Conservation (phyloP, 805 yeast species). For the Yarrowia hollandica region DNA sequence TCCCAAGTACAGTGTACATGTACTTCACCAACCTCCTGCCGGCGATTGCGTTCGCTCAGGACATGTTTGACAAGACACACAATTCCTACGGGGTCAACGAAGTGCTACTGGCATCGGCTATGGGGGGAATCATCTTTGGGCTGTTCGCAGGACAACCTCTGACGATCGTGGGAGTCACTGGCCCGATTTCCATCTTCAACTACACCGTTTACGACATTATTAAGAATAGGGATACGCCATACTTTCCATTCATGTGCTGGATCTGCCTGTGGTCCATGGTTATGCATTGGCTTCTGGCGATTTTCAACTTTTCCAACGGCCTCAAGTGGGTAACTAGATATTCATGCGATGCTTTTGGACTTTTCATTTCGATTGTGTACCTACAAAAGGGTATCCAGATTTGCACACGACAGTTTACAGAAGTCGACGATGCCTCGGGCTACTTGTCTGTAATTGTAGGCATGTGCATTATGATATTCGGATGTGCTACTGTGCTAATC, state of each 20-base stretch:
- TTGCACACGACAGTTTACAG: constrained; percentile 63
- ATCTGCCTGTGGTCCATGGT: constrained; percentile 87
- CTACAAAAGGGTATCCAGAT: constrained; percentile 89
- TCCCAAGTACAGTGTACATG: constrained; percentile 79
- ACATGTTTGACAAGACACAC: constrained; percentile 89
- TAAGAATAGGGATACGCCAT: constrained; percentile 51
- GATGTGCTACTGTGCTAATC: constrained; percentile 47
- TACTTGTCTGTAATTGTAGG: constrained; percentile 76
- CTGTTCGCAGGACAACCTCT: constrained; percentile 85
- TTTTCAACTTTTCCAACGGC: constrained; percentile 64
- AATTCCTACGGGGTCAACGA: constrained; percentile 91
- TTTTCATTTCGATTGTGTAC: constrained; percentile 84
- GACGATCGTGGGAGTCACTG: constrained; percentile 95
- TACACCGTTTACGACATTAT: constrained; percentile 82
- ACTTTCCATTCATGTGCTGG: constrained; percentile 96
- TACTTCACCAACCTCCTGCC: constrained; percentile 89
- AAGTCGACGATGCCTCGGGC: constrained; percentile 48
- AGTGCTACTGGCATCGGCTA: constrained; percentile 74
- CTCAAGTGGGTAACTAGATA: constrained; percentile 72
- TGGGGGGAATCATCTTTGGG: constrained; percentile 90
- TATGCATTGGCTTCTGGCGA: constrained; percentile 71
- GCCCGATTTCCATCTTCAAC: constrained; percentile 89
- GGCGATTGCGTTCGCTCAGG: constrained; percentile 94
- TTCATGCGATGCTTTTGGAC: constrained; percentile 91
- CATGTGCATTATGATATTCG: constrained; percentile 72